phyloP scores from a whole-genome alignment of 2,329 filamentous ascomycete genomes.

The Apiospora sp. region DNA sequence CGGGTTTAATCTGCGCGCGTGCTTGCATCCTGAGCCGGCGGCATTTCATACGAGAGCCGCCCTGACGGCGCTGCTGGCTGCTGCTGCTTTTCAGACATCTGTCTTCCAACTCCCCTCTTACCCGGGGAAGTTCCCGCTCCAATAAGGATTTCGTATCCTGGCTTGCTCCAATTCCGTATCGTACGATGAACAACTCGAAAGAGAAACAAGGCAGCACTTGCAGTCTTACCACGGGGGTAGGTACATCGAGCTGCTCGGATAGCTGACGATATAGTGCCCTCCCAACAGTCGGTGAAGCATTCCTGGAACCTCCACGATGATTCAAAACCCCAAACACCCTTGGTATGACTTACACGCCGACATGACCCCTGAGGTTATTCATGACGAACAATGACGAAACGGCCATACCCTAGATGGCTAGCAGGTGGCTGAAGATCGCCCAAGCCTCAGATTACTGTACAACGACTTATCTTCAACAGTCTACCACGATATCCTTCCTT shows the following conservation, averaged over 20 bases:
- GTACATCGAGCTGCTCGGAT: background rate
- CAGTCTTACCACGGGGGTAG: background rate
- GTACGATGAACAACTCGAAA: no score
- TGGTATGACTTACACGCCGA: background rate
- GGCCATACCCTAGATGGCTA: background rate
- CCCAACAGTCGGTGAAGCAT: background rate
- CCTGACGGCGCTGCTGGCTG: background rate
- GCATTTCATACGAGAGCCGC: background rate
- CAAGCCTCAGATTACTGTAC: background rate
- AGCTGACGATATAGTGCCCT: background rate
- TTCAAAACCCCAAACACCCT: background rate
- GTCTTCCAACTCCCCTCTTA: background rate
- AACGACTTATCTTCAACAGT: background rate
- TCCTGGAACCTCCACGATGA: background rate
- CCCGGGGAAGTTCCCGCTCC: background rate
- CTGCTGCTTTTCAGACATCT: no score
- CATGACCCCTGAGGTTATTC: no score
- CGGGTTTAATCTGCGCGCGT: background rate
- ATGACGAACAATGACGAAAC: constrained; percentile 13
- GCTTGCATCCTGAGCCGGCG: background rate
- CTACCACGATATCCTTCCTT: background rate
- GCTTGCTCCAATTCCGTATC: background rate
- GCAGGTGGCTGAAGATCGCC: constrained; percentile 7
- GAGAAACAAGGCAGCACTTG: background rate
- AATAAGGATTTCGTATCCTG: no score